Conservation (phyloP, 2,329 filamentous ascomycete species). For the Coniochaeta sp. region DNA sequence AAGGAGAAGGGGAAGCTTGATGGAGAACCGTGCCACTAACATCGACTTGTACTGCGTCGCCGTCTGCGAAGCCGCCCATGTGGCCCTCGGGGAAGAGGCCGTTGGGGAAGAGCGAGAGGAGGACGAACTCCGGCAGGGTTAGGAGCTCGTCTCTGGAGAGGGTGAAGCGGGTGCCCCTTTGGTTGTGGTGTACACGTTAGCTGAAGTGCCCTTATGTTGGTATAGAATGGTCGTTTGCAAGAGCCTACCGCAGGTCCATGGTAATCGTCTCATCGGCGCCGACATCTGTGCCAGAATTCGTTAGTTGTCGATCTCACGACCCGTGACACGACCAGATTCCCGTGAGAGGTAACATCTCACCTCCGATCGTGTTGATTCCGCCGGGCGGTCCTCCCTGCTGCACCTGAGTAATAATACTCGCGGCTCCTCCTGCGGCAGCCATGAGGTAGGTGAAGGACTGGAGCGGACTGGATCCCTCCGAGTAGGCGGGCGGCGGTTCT, state of each 20-base stretch:
- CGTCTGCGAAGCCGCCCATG: constrained; percentile 86
- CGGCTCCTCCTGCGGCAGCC: constrained; percentile 92
- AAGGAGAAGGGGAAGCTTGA: constrained; percentile 13
- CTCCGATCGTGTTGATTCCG: constrained; percentile 74
- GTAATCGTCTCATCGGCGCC: constrained; percentile 90
- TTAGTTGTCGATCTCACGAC: constrained; percentile 7
- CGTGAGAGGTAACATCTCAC: constrained; percentile 36
- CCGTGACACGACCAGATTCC: background rate
- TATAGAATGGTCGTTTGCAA: background rate
- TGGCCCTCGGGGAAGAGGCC: constrained; percentile 96
- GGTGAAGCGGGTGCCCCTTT: constrained; percentile 84
- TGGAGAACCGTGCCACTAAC: constrained; percentile 38
- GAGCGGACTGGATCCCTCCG: constrained; percentile 88
- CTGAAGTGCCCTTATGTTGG: background rate
- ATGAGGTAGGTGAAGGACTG: constrained; percentile 93
- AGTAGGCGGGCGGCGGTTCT: constrained; percentile 93
- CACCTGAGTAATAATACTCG: constrained; percentile 99
- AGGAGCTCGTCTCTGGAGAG: constrained; percentile 91
- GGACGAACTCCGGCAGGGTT: constrained; percentile 92
- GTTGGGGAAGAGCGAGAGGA: constrained; percentile 96
- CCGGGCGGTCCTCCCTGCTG: constrained; percentile 79
- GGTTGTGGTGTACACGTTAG: constrained; percentile 19
- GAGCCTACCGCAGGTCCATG: constrained; percentile 80
- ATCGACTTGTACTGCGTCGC: constrained; percentile 94
- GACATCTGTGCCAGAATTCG: constrained; percentile 49